A percentile compares a stretch with the other conserved stretches of the same genome.
These are phyloP conservation scores for Nakaseomyces kungkrabaensis DNA, from an alignment of 1,139 yeast species.

Conservation along the genomic window DNA sequence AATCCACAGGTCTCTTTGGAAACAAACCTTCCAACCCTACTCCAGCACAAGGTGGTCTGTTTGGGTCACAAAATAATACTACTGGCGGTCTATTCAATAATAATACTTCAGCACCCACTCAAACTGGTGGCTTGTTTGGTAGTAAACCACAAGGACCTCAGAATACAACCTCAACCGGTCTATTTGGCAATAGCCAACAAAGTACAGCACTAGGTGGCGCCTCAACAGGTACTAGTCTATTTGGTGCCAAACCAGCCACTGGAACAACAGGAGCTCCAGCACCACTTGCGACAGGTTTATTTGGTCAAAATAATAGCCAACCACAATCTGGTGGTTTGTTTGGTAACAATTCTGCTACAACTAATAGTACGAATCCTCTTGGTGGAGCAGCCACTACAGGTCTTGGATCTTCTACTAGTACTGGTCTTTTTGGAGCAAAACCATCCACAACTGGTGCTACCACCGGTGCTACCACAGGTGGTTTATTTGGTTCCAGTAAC, in stretches of 20 bases:
- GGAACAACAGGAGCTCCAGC: conserved; percentile 2
- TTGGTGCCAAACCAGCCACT: conserved; percentile 11
- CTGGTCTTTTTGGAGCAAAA: conserved; percentile 6
- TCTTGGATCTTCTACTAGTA: conserved; percentile 12
- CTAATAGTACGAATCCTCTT: conserved; percentile 21
- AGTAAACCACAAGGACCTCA: conserved; percentile 8
- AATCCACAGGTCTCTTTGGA: conserved; percentile 27
- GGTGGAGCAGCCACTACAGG: conserved; percentile 12
- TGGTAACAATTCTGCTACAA: conserved; percentile 25
- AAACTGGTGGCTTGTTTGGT: conserved; percentile 23
- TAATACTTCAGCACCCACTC: neutral
- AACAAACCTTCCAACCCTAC: conserved; percentile 12
- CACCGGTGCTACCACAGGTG: neutral
- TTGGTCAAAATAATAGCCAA: conserved; percentile 10
- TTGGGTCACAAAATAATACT: conserved; percentile 6
- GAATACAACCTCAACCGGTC: neutral
- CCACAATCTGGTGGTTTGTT: conserved; percentile 21
- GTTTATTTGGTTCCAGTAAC: conserved; percentile 1
- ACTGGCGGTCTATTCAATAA: conserved; percentile 14
- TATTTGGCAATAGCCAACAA: conserved; percentile 1
- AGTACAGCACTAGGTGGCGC: neutral
- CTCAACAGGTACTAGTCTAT: conserved; percentile 13
- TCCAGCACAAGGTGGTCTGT: conserved; percentile 1
- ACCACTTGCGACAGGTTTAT: conserved; percentile 5
- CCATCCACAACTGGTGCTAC: neutral